phyloP scores from a whole-genome alignment of 225 moss, liverwort and hornwort species.

The Polytrichum commune region DNA sequence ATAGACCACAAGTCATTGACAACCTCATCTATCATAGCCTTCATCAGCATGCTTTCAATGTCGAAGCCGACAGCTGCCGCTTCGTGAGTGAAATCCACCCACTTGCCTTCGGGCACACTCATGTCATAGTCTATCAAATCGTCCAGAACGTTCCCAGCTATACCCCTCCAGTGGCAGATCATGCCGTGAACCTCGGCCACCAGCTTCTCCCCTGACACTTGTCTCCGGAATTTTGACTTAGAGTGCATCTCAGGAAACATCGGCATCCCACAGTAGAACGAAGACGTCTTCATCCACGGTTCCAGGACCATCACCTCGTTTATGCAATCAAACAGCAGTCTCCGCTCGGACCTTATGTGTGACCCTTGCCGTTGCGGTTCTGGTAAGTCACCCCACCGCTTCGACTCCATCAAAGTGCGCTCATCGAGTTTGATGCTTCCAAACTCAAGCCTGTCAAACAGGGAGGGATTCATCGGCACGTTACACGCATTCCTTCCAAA shows the following conservation, averaged over 20 bases:
- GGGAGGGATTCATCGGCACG: constrained; percentile 41
- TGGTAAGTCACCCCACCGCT: constrained; percentile 25
- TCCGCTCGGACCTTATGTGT: constrained; percentile 37
- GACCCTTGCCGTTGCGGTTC: constrained; percentile 23
- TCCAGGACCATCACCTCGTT: constrained; percentile 53
- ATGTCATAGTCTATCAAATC: constrained; percentile 78
- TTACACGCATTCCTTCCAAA: background rate
- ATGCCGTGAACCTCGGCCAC: constrained; percentile 66
- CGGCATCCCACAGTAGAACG: constrained; percentile 32
- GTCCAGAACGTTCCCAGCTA: constrained; percentile 62
- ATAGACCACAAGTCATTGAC: constrained; percentile 54
- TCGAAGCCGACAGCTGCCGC: constrained; percentile 59
- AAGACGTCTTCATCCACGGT: constrained; percentile 39
- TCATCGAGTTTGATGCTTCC: constrained; percentile 30
- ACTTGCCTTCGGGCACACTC: constrained; percentile 71
- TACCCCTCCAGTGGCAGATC: constrained; percentile 61
- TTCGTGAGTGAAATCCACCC: constrained; percentile 61
- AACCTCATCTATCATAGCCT: constrained; percentile 64
- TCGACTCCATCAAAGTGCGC: constrained; percentile 29
- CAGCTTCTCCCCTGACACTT: constrained; percentile 46
- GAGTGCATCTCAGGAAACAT: constrained; percentile 34
- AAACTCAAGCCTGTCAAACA: constrained; percentile 64
- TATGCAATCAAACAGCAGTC: constrained; percentile 65
- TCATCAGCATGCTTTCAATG: constrained; percentile 65
- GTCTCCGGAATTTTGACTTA: constrained; percentile 42